These are phyloP conservation scores for Myotisia sp. DNA, from an alignment of 2,329 filamentous ascomycete genomes.

Conservation along the genomic window DNA sequence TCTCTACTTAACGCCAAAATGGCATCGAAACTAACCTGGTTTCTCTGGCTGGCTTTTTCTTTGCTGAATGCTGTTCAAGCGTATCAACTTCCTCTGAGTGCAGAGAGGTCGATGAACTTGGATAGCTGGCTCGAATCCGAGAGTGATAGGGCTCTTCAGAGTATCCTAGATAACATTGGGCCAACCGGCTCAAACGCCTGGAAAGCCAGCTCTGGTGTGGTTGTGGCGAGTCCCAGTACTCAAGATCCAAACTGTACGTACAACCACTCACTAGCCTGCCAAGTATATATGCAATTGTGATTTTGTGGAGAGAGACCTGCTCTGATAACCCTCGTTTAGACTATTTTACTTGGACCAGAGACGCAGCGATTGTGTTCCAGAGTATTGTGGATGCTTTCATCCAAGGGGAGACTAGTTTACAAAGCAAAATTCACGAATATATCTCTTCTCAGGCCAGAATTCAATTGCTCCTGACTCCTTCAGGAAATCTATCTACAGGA, in stretches of 20 bases:
- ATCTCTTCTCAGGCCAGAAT: constrained; percentile 50
- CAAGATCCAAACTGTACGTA: constrained; percentile 40
- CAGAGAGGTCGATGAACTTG: constrained; percentile 2
- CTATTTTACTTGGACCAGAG: constrained; percentile 65
- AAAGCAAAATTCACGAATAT: constrained; percentile 52
- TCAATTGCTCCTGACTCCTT: constrained; percentile 54
- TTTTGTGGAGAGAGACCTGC: not conserved
- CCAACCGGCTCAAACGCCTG: constrained; percentile 35
- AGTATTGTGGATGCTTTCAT: constrained; percentile 54
- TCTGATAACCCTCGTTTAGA: constrained; percentile 32
- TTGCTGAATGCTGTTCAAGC: too few relatives aligned
- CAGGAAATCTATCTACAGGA: constrained; percentile 38
- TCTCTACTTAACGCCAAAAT: too few relatives aligned
- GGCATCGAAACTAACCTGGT: too few relatives aligned
- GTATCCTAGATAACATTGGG: constrained; percentile 43
- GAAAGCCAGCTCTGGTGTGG: constrained; percentile 38
- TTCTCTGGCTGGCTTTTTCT: too few relatives aligned
- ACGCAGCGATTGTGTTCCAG: constrained; percentile 60
- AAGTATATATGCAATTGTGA: not conserved
- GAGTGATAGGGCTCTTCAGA: constrained; percentile 38
- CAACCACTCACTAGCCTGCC: not conserved
- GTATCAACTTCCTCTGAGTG: too few relatives aligned
- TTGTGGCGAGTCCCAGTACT: constrained; percentile 45
- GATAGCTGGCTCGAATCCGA: constrained; percentile 26
- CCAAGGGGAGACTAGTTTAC: constrained; percentile 44